These are phyloP conservation scores for Schizonepeta tenuifolia DNA, from an alignment of 257 asterid species.

Conservation along the genomic window DNA sequence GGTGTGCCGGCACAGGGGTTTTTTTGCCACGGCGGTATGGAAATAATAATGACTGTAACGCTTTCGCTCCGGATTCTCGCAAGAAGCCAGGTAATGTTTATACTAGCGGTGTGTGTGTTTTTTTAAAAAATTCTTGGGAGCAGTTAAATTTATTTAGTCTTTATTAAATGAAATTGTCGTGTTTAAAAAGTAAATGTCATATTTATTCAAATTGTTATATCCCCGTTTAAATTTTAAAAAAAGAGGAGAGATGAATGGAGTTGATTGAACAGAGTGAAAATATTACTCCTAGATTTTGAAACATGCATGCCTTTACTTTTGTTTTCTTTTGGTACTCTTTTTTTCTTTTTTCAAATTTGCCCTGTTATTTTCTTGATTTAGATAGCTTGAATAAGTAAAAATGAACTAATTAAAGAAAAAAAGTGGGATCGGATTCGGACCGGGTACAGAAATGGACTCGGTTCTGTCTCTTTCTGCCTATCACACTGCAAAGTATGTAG, in stretches of 20 bases:
- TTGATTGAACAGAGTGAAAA: no score
- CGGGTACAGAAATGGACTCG: constrained; percentile 25
- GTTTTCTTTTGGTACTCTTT: neutral
- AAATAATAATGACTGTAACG: constrained; percentile 12
- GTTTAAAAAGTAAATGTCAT: no score
- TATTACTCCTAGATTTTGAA: neutral
- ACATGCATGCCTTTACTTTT: neutral
- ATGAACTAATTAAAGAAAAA: constrained; percentile 21
- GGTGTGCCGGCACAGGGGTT: constrained; percentile 79
- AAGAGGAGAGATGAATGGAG: no score
- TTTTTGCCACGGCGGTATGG: constrained; percentile 71
- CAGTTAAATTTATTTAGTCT: neutral
- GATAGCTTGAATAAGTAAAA: constrained; percentile 3
- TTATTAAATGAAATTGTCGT: neutral
- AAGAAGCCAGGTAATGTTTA: constrained; percentile 56
- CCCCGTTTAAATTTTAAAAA: neutral
- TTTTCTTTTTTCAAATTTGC: constrained; percentile 13
- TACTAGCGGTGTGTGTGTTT: constrained; percentile 14
- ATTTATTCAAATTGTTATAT: neutral
- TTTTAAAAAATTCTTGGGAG: neutral
- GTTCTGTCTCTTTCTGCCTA: constrained; percentile 29
- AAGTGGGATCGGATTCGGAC: constrained; percentile 30
- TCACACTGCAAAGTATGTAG: constrained; percentile 35
- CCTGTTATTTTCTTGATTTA: constrained; percentile 1
- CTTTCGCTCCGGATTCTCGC: constrained; percentile 45